Conservation (phyloP, 495 filamentous ascomycete species). For the Talaromyces adpressus region DNA sequence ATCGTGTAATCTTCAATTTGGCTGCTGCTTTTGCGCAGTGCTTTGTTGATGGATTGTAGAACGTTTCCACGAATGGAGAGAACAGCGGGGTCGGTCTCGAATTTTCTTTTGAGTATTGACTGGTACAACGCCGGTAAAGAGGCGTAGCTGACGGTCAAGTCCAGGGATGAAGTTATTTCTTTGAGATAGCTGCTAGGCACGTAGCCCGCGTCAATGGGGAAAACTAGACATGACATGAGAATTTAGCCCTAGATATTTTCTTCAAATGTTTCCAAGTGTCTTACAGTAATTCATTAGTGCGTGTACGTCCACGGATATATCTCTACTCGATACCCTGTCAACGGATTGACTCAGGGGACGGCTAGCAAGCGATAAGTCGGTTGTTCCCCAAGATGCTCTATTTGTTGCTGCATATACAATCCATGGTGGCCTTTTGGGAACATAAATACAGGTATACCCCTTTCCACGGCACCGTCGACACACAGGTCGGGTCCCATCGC, state of each 20-base stretch:
- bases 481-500: not conserved
- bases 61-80: not conserved
- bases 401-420: not conserved
- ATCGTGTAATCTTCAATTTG: not conserved
- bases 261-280: not conserved
- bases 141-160: not conserved
- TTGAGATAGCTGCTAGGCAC: not conserved
- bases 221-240: not conserved
- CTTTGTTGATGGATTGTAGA: not conserved
- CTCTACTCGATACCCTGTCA: not conserved
- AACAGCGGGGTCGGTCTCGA: not conserved
- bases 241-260: not conserved
- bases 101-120: not conserved
- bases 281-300: not conserved
- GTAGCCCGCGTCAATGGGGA: not conserved
- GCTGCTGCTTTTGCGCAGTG: not conserved
- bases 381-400: not conserved
- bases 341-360: not conserved
- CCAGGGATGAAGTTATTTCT: not conserved
- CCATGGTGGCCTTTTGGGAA: not conserved
- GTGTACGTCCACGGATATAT: not conserved
- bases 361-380: not conserved
- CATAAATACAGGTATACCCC: not conserved
- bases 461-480: not conserved
- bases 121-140: not conserved